Conservation (phyloP, 2,329 filamentous ascomycete species). For the Chalaropsis ovoidea region DNA sequence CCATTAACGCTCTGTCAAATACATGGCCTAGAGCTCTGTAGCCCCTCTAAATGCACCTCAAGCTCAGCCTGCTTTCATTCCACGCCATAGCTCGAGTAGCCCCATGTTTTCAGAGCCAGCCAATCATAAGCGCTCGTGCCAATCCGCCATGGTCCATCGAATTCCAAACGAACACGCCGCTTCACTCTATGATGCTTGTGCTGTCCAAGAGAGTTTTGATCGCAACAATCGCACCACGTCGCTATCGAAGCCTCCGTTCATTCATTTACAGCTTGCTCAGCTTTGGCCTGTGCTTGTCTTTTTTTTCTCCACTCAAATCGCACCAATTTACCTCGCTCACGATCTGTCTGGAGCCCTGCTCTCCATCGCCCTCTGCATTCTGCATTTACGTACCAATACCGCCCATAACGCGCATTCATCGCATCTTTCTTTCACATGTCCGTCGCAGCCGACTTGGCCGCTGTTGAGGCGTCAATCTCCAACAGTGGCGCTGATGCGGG, state of each 20-base stretch:
- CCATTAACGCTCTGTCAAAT: neutral
- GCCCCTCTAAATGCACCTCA: neutral
- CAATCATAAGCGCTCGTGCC: neutral
- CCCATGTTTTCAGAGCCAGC: neutral
- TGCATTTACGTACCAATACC: neutral
- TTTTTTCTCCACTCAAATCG: no score
- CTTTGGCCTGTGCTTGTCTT: neutral
- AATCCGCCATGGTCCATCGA: neutral
- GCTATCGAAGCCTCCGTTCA: neutral
- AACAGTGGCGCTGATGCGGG: conserved; percentile 34
- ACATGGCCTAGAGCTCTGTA: neutral
- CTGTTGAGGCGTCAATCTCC: conserved; percentile 29
- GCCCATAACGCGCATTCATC: neutral
- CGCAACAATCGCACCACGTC: neutral
- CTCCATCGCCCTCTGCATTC: neutral
- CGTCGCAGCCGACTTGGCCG: conserved; percentile 30
- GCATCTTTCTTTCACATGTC: conserved; percentile 27
- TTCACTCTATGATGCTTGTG: neutral
- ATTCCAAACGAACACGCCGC: conserved; percentile 21
- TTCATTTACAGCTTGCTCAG: neutral
- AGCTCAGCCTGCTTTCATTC: neutral
- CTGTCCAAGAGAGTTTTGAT: neutral
- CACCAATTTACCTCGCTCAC: neutral
- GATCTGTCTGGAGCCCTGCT: neutral
- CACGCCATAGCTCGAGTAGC: neutral